Percentiles rank a stretch among this genome's conserved stretches.
These are phyloP conservation scores for Thymus quinquecostatus DNA, from an alignment of 257 asterid genomes.

Conservation along the genomic window DNA sequence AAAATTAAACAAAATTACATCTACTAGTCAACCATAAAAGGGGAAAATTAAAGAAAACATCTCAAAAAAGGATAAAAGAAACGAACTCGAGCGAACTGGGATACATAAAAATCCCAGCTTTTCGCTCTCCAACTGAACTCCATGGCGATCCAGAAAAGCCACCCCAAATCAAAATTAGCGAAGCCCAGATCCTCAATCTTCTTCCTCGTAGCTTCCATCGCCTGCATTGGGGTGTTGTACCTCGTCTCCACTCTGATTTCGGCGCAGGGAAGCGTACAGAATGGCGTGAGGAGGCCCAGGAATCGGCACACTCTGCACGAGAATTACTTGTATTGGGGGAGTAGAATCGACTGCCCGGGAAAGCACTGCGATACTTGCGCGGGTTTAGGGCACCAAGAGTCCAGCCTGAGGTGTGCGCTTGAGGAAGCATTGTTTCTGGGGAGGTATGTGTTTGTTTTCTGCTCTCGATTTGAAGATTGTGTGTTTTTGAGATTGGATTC, in stretches of 20 bases:
- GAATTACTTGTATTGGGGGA: slow-evolving; percentile 90
- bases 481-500: slow-evolving; percentile 3
- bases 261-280: slow-evolving; percentile 38
- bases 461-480: background rate
- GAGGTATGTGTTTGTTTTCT: slow-evolving; percentile 53
- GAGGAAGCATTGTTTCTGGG: slow-evolving; percentile 89
- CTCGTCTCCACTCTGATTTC: slow-evolving; percentile 56
- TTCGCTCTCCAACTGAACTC: slow-evolving; percentile 21
- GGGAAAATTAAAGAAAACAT: background rate
- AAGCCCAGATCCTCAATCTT: slow-evolving; percentile 72
- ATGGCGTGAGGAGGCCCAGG: slow-evolving; percentile 27
- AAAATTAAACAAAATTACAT: too few species aligned
- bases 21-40: slow-evolving; percentile 6
- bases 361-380: slow-evolving; percentile 90
- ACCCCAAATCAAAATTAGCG: slow-evolving; percentile 50
- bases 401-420: slow-evolving; percentile 99
- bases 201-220: slow-evolving; percentile 45
- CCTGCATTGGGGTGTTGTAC: slow-evolving; percentile 62
- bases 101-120: slow-evolving; percentile 23
- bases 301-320: slow-evolving; percentile 49
- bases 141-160: slow-evolving; percentile 80
- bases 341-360: slow-evolving; percentile 92
- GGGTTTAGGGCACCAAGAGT: slow-evolving; percentile 98
- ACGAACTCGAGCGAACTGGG: background rate
- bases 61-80: background rate